A percentile compares a stretch with the other conserved stretches of the same genome.
Conservation (phyloP, 805 yeast species). For the Lachancea sp. region DNA sequence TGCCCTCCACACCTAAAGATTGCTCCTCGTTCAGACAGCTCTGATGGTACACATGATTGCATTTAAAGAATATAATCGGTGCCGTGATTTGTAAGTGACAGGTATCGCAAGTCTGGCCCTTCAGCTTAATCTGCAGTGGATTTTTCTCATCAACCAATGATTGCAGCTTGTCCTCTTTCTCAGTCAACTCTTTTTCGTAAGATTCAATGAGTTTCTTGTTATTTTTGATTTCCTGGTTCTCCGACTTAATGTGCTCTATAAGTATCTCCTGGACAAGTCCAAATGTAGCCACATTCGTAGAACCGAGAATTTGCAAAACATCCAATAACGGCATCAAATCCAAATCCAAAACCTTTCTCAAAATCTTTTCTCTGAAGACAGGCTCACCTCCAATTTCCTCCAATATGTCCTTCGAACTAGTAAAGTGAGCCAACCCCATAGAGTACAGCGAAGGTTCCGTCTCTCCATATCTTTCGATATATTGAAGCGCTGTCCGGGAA, state of each 20-base stretch:
- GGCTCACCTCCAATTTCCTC: conserved; percentile 46
- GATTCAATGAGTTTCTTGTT: conserved; percentile 60
- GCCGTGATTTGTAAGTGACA: conserved; percentile 63
- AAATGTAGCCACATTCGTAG: conserved; percentile 56
- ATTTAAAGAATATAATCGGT: conserved; percentile 78
- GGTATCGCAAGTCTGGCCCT: conserved; percentile 55
- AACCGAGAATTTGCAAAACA: conserved; percentile 60
- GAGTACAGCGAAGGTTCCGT: conserved; percentile 59
- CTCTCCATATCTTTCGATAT: conserved; percentile 55
- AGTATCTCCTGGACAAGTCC: conserved; percentile 69
- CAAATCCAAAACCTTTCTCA: conserved; percentile 46
- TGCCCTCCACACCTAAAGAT: conserved; percentile 13
- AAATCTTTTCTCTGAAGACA: conserved; percentile 39
- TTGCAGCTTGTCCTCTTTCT: conserved; percentile 48
- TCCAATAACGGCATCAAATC: conserved; percentile 68
- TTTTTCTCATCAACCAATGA: conserved; percentile 36
- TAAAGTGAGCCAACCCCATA: conserved; percentile 55
- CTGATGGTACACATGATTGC: conserved; percentile 82
- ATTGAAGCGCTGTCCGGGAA: conserved; percentile 47
- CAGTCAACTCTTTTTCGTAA: conserved; percentile 59
- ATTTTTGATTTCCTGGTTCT: conserved; percentile 59
- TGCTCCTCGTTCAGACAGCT: conserved; percentile 57
- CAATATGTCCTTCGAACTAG: conserved; percentile 48
- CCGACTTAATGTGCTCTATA: conserved; percentile 51
- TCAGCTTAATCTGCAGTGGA: conserved; percentile 41